These are phyloP conservation scores for Spencermartinsiella ligniputridi DNA, from an alignment of 1,139 yeast genomes.

Conservation along the genomic window DNA sequence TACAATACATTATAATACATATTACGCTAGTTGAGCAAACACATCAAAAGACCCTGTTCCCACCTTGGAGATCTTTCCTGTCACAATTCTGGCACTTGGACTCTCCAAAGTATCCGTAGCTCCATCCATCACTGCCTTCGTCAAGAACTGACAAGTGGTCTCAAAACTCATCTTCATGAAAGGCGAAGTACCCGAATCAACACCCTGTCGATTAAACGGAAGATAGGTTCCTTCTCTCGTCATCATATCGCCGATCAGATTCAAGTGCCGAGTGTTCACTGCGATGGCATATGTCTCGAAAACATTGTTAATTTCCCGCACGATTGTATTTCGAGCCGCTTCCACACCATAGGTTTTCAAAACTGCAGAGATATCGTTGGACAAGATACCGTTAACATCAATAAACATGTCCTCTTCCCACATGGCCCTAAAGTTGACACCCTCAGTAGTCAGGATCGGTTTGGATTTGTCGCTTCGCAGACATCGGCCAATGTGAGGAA, in stretches of 20 bases:
- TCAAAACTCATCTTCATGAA: slow-evolving; percentile 99
- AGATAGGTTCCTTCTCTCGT: slow-evolving; percentile 96
- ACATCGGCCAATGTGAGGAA: slow-evolving; percentile 89
- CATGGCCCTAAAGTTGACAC: slow-evolving; percentile 96
- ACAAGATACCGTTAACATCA: slow-evolving; percentile 79
- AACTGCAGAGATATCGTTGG: slow-evolving; percentile 92
- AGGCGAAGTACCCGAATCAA: slow-evolving; percentile 90
- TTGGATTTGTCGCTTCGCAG: slow-evolving; percentile 58
- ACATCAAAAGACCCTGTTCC: slow-evolving; percentile 98
- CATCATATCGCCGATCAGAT: slow-evolving; percentile 98
- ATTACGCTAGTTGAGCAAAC: slow-evolving; percentile 17
- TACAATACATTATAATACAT: slow-evolving; percentile 8
- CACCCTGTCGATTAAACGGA: slow-evolving; percentile 98
- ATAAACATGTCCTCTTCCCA: slow-evolving; percentile 96
- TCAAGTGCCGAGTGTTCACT: slow-evolving; percentile 91
- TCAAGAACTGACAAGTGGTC: slow-evolving; percentile 95
- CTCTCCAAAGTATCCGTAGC: slow-evolving; percentile 84
- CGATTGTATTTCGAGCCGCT: slow-evolving; percentile 97
- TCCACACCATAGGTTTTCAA: slow-evolving; percentile 94
- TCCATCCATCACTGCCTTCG: slow-evolving; percentile 92
- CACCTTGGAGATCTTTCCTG: slow-evolving; percentile 85
- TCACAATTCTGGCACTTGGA: slow-evolving; percentile 92
- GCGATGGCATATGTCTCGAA: slow-evolving; percentile 95
- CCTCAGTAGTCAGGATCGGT: slow-evolving; percentile 88
- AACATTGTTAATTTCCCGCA: slow-evolving; percentile 91